A percentile compares a stretch with the other conserved stretches of the same genome.
Evolutionary conservation across 192 early-diverging fungal species (phyloP).

Genomic region (Coemansia sp.): DNA sequence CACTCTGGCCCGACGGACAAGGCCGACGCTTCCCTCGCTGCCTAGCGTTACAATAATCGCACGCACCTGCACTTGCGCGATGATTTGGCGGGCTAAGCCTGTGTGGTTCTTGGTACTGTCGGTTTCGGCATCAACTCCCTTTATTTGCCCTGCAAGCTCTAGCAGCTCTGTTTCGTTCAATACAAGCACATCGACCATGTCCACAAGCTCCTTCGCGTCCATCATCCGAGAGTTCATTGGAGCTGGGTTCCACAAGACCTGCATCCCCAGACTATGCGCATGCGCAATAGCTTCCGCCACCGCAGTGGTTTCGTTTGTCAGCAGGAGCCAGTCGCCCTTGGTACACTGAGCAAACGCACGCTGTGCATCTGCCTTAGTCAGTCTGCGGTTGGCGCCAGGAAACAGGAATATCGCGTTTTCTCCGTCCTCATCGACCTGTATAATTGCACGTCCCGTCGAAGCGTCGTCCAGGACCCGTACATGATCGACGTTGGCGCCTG

Average conservation of each 20-base stretch:
- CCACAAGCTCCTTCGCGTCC: slow-evolving; percentile 39
- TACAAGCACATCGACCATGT: slow-evolving; percentile 73
- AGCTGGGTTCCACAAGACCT: slow-evolving; percentile 83
- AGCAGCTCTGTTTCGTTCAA: slow-evolving; percentile 81
- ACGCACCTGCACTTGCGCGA: slow-evolving; percentile 8
- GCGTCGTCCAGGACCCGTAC: slow-evolving; percentile 59
- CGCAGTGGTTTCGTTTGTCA: slow-evolving; percentile 86
- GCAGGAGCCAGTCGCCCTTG: slow-evolving; percentile 73
- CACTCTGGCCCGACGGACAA: slow-evolving; percentile 23
- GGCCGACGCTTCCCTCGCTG: slow-evolving; percentile 24
- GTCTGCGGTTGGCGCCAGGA: slow-evolving; percentile 73
- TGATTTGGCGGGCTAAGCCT: slow-evolving; percentile 19
- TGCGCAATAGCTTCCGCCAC: slow-evolving; percentile 66
- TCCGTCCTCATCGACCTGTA: slow-evolving; percentile 72
- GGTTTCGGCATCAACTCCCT: slow-evolving; percentile 7
- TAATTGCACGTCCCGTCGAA: slow-evolving; percentile 82
- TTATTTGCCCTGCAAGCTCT: slow-evolving; percentile 37
- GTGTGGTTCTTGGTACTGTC: background rate
- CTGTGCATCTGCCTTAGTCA: slow-evolving; percentile 54
- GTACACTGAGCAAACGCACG: slow-evolving; percentile 60
- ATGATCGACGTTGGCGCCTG: slow-evolving; percentile 69
- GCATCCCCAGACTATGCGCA: slow-evolving; percentile 63
- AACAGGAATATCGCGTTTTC: slow-evolving; percentile 91
- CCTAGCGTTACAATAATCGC: slow-evolving; percentile 42
- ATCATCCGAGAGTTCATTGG: slow-evolving; percentile 62